A percentile compares a stretch with the other conserved stretches of the same genome.
Evolutionary conservation across 192 early-diverging fungal genomes (phyloP).

Genomic region (Backusella macrospora): DNA sequence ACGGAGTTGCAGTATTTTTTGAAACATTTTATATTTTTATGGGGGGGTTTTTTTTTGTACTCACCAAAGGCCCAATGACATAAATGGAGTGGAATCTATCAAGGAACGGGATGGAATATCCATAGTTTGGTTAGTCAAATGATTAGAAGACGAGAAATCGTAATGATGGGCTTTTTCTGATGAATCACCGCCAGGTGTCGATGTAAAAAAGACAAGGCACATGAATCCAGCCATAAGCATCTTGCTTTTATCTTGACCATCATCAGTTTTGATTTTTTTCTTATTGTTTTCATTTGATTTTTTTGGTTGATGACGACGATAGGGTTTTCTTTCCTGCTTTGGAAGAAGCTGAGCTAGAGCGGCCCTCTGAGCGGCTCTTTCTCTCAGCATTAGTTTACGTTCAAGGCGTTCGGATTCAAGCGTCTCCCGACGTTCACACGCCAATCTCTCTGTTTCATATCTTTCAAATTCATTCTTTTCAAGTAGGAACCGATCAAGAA

Average conservation of each 20-base stretch:
- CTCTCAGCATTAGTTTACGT: slow-evolving; percentile 8
- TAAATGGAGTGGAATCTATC: background rate
- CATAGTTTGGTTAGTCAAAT: slow-evolving; percentile 2
- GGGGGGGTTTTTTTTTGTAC: background rate
- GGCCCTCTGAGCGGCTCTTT: slow-evolving; percentile 26
- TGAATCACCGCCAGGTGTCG: background rate
- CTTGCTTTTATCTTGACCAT: background rate
- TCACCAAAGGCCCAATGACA: slow-evolving; percentile 17
- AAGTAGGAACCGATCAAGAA: slow-evolving; percentile 23
- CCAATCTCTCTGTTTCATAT: slow-evolving; percentile 9
- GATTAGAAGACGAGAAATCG: background rate
- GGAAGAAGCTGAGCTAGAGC: slow-evolving; percentile 22
- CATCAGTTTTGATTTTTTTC: background rate
- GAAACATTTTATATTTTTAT: slow-evolving; percentile 5
- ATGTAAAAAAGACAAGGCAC: slow-evolving; percentile 42
- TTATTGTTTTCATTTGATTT: background rate
- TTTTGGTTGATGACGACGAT: slow-evolving; percentile 25
- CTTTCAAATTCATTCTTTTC: slow-evolving; percentile 26
- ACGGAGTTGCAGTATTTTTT: background rate
- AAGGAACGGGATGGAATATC: background rate
- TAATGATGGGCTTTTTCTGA: background rate
- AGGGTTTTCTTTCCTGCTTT: slow-evolving; percentile 21
- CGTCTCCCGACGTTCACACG: slow-evolving; percentile 3
- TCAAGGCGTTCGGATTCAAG: slow-evolving; percentile 14
- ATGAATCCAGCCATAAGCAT: slow-evolving; percentile 55